Conservation (phyloP, 140 eudicot genomes). For the Bidens hawaiensis region DNA sequence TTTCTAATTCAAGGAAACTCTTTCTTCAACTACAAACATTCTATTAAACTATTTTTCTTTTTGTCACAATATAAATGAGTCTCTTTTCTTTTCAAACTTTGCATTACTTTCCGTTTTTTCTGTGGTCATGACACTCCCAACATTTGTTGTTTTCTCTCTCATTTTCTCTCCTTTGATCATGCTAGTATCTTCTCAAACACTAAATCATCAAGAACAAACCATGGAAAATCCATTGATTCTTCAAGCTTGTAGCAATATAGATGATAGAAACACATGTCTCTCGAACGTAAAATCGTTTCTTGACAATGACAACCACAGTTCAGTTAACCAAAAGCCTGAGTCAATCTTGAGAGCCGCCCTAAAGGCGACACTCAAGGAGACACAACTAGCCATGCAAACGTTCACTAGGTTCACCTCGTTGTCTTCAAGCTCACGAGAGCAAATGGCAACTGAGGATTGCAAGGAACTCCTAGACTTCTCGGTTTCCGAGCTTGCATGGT, state of each 20-base stretch:
- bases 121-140: conserved; percentile 33
- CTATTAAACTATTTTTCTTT: conserved; percentile 18
- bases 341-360: conserved; percentile 67
- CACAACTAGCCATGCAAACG: conserved; percentile 47
- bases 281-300: conserved; percentile 46
- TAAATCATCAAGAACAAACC: conserved; percentile 30
- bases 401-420: conserved; percentile 53
- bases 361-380: conserved; percentile 48
- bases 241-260: conserved; percentile 60
- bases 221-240: conserved; percentile 42
- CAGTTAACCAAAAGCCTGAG: conserved; percentile 26
- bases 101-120: background rate
- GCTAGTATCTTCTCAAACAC: conserved; percentile 33
- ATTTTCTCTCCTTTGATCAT: conserved; percentile 28
- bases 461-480: conserved; percentile 89
- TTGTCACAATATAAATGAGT: conserved; percentile 15
- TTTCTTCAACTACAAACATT: conserved; percentile 56
- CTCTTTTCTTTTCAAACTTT: background rate
- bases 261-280: conserved; percentile 50
- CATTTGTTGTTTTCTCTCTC: conserved; percentile 22
- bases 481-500: conserved; percentile 79
- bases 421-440: conserved; percentile 65
- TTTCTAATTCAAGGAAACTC: conserved; percentile 23
- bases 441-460: conserved; percentile 81
- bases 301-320: conserved; percentile 14